Percentiles rank a stretch among this genome's conserved stretches.
These are phyloP conservation scores for Bretschneidera sinensis DNA, from an alignment of 345 rosid species.

Conservation along the genomic window DNA sequence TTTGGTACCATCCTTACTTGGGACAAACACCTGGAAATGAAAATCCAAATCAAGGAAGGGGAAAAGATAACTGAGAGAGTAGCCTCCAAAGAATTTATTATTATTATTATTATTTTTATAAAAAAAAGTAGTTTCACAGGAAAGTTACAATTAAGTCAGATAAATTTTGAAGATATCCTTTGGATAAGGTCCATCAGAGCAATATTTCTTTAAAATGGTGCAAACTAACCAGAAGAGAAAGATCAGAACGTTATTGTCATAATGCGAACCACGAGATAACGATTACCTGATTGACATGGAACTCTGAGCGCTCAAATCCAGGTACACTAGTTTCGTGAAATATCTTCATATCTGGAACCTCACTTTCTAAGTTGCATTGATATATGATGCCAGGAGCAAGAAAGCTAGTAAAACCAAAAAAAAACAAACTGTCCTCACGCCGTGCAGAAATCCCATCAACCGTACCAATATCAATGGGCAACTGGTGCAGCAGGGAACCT, in stretches of 20 bases:
- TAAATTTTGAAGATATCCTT: no score
- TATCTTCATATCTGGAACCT: slow-evolving; percentile 56
- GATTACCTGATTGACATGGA: slow-evolving; percentile 83
- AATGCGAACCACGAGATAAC: not conserved
- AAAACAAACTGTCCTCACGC: slow-evolving; percentile 50
- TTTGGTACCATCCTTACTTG: slow-evolving; percentile 77
- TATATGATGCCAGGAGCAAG: slow-evolving; percentile 84
- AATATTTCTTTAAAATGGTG: not conserved
- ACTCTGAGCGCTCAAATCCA: slow-evolving; percentile 70
- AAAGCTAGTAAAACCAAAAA: slow-evolving; percentile 75
- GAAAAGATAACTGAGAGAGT: not conserved
- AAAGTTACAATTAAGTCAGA: not conserved
- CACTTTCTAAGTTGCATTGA: slow-evolving; percentile 52
- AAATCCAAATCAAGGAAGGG: slow-evolving; percentile 2
- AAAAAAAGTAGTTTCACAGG: no score
- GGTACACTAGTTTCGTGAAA: slow-evolving; percentile 71
- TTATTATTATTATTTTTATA: no score
- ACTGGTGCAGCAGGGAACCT: slow-evolving; percentile 63
- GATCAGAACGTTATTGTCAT: slow-evolving; percentile 1
- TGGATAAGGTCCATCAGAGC: not conserved
- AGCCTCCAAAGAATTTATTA: not conserved
- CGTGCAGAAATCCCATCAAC: slow-evolving; percentile 60
- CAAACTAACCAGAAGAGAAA: not conserved
- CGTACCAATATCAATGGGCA: slow-evolving; percentile 81
- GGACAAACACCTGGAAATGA: slow-evolving; percentile 59